These are phyloP conservation scores for Fraxinus latifolia DNA, from an alignment of 305 asterid species.

Conservation along the genomic window DNA sequence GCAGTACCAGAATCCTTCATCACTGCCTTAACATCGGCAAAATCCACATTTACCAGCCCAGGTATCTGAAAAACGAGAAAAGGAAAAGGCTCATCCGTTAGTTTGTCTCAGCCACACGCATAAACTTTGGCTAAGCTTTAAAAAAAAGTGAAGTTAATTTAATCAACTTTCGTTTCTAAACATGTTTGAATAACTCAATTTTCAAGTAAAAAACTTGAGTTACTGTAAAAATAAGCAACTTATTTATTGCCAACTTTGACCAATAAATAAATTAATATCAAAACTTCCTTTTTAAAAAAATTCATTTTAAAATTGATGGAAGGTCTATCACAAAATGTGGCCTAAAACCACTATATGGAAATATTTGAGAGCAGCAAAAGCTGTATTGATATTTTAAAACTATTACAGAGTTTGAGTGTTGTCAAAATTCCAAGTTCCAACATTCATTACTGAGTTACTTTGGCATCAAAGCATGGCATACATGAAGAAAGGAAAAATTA, in stretches of 20 bases:
- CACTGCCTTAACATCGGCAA: constrained; percentile 94
- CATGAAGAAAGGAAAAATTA: neutral
- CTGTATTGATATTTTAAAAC: neutral
- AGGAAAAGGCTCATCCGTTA: neutral
- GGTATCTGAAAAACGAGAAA: constrained; percentile 62
- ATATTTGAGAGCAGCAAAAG: neutral
- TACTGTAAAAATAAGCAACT: neutral
- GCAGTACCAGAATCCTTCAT: constrained; percentile 98
- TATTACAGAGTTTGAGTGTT: neutral
- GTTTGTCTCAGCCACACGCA: neutral
- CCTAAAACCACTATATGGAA: neutral
- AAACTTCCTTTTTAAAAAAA: neutral
- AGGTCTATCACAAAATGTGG: neutral
- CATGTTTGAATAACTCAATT: neutral
- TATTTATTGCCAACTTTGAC: neutral
- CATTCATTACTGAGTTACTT: neutral
- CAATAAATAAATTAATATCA: neutral
- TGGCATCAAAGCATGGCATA: neutral
- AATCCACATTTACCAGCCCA: constrained; percentile 94
- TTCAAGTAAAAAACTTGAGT: neutral
- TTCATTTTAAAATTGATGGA: neutral
- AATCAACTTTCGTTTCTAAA: neutral
- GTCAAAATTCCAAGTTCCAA: neutral
- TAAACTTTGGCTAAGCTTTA: neutral
- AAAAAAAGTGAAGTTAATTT: neutral